Evolutionary conservation across 2,329 filamentous ascomycete species (phyloP).

Genomic region (Penicillium sp.): DNA sequence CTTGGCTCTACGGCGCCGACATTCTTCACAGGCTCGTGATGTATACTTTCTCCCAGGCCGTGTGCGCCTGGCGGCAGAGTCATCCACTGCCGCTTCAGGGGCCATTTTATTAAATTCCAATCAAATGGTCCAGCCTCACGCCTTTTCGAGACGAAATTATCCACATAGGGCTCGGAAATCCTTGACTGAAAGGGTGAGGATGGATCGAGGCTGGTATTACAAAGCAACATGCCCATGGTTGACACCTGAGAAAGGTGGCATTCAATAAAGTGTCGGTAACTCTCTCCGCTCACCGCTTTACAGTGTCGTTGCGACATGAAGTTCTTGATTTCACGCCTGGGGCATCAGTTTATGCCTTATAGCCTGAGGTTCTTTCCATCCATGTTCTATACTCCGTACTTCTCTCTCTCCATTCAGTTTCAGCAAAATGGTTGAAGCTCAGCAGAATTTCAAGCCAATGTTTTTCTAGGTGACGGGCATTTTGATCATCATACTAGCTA

Average conservation of each 20-base stretch:
- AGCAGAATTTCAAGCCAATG: too few relatives aligned
- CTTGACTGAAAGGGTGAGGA: neutral
- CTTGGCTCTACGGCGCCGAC: conserved; percentile 44
- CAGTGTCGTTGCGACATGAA: too few relatives aligned
- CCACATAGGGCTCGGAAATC: neutral
- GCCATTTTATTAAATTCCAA: conserved; percentile 7
- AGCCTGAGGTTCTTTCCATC: neutral
- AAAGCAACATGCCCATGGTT: conserved; percentile 11
- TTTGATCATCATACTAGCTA: too few relatives aligned
- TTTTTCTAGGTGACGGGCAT: too few relatives aligned
- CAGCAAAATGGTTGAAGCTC: too few relatives aligned
- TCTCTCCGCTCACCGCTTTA: too few relatives aligned
- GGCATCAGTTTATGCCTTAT: neutral
- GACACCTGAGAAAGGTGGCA: conserved; percentile 9
- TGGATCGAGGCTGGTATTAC: conserved; percentile 11
- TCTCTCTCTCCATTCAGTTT: too few relatives aligned
- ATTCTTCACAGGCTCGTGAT: conserved; percentile 43
- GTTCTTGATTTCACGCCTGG: neutral
- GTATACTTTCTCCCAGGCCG: conserved; percentile 31
- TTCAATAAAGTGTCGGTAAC: too few relatives aligned
- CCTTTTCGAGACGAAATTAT: neutral
- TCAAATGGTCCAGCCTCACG: neutral
- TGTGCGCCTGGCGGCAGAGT: conserved; percentile 18
- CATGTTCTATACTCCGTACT: too few relatives aligned
- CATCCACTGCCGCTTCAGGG: conserved; percentile 14